Evolutionary conservation across 805 yeast species (phyloP).

Genomic region (Yamadazyma nakazawae): DNA sequence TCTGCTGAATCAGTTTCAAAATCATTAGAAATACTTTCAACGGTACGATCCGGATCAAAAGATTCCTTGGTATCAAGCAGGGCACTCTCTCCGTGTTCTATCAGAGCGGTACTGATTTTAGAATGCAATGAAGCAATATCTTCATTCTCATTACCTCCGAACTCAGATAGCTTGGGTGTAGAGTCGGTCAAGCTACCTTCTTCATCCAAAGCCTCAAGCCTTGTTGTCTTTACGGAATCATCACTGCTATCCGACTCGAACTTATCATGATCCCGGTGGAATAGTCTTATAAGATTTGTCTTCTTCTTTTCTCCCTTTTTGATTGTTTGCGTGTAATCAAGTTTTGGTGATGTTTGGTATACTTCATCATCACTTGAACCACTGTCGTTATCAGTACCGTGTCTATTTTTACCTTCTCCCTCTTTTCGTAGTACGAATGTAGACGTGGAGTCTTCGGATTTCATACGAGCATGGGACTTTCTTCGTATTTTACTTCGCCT

Average conservation of each 20-base stretch:
- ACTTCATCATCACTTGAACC: neutral
- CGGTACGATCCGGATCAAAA: slow-evolving; percentile 9
- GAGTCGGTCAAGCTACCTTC: neutral
- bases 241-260: slow-evolving; percentile 13
- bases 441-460: neutral
- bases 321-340: slow-evolving; percentile 11
- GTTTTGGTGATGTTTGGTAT: neutral
- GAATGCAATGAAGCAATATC: neutral
- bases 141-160: neutral
- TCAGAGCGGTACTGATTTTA: neutral
- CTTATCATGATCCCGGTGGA: slow-evolving; percentile 10
- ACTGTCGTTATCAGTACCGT: neutral
- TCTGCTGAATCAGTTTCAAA: slow-evolving; percentile 12
- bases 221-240: slow-evolving; percentile 12
- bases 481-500: slow-evolving; percentile 7
- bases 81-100: neutral
- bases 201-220: slow-evolving; percentile 7
- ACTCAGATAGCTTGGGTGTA: slow-evolving; percentile 2
- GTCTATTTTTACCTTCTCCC: neutral
- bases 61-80: slow-evolving; percentile 1
- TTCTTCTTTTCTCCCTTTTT: slow-evolving; percentile 8
- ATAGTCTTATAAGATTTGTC: slow-evolving; percentile 10
- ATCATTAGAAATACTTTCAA: slow-evolving; percentile 10
- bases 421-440: neutral
- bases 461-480: neutral